These are phyloP conservation scores for Xerocomellus amylosporus DNA, from an alignment of 768 basidiomycete species.

Conservation along the genomic window DNA sequence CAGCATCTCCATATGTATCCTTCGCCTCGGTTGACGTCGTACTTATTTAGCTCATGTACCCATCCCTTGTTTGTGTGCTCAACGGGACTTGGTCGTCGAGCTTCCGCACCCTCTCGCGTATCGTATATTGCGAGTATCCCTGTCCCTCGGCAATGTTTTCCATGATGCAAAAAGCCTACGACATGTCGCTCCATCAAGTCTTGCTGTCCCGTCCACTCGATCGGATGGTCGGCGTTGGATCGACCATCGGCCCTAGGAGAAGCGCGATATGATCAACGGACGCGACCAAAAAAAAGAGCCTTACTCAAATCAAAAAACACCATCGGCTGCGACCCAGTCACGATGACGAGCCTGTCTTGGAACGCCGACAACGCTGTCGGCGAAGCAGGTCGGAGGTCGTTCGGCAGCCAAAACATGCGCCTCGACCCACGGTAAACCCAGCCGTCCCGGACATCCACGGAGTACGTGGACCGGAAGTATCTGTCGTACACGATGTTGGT, in stretches of 20 bases:
- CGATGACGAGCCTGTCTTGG: conserved; percentile 9
- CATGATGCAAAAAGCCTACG: not conserved
- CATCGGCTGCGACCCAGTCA: not conserved
- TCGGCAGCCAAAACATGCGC: conserved; percentile 18
- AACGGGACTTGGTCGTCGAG: no score
- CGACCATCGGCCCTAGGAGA: not conserved
- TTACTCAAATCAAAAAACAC: conserved; percentile 17
- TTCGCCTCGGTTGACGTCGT: no score
- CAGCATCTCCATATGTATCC: no score
- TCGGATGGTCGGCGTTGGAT: not conserved
- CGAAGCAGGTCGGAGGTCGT: conserved; percentile 9
- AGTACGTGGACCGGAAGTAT: conserved; percentile 16
- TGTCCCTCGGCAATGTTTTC: not conserved
- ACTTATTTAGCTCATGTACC: no score
- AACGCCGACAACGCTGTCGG: conserved; percentile 9
- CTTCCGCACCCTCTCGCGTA: not conserved
- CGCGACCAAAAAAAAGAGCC: not conserved
- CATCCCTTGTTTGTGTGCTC: no score
- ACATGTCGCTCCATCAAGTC: not conserved
- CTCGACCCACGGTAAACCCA: conserved; percentile 14
- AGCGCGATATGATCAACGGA: not conserved
- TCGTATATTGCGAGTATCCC: not conserved
- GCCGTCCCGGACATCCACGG: conserved; percentile 10
- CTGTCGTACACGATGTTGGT: conserved; percentile 8
- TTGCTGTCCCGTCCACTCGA: not conserved